Evolutionary conservation across 2,329 filamentous ascomycete genomes (phyloP).

Genomic region (Acrocalymma vagum): DNA sequence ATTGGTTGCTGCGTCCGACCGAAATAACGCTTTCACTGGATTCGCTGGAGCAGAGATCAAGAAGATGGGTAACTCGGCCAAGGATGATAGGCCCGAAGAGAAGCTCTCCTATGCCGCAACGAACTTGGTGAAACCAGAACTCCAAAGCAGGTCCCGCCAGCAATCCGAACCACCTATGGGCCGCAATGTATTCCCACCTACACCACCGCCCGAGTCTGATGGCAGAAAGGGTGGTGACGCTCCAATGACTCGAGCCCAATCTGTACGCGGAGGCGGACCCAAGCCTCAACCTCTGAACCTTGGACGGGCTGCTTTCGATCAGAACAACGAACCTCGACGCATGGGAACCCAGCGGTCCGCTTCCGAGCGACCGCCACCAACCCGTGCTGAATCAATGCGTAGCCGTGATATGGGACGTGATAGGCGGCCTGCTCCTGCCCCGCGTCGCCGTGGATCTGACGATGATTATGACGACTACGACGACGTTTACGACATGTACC

Average conservation of each 20-base stretch:
- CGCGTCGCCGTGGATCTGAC: constrained; percentile 47
- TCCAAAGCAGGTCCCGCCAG: constrained; percentile 78
- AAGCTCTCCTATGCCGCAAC: constrained; percentile 91
- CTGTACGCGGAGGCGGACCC: constrained; percentile 57
- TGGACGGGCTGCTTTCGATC: constrained; percentile 58
- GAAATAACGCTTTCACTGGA: constrained; percentile 81
- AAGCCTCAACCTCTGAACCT: constrained; percentile 59
- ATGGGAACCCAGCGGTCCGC: constrained; percentile 50
- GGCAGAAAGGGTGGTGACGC: constrained; percentile 53
- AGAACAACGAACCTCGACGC: constrained; percentile 44
- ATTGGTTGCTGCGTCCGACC: constrained; percentile 86
- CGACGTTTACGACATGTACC: constrained; percentile 72
- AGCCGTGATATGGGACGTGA: constrained; percentile 22
- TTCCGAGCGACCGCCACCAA: constrained; percentile 53
- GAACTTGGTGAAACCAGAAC: constrained; percentile 87
- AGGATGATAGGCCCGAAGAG: constrained; percentile 82
- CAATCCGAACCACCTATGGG: constrained; percentile 84
- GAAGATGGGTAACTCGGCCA: constrained; percentile 66
- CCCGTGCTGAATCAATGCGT: constrained; percentile 45
- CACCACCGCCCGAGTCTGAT: constrained; percentile 92
- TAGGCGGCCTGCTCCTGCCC: constrained; percentile 7
- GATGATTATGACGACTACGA: constrained; percentile 70
- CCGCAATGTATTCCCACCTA: constrained; percentile 92
- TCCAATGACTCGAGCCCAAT: constrained; percentile 57
- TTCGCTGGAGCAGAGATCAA: constrained; percentile 83